These are phyloP conservation scores for Pichia cephalocereana DNA, from an alignment of 805 yeast species.

Conservation along the genomic window DNA sequence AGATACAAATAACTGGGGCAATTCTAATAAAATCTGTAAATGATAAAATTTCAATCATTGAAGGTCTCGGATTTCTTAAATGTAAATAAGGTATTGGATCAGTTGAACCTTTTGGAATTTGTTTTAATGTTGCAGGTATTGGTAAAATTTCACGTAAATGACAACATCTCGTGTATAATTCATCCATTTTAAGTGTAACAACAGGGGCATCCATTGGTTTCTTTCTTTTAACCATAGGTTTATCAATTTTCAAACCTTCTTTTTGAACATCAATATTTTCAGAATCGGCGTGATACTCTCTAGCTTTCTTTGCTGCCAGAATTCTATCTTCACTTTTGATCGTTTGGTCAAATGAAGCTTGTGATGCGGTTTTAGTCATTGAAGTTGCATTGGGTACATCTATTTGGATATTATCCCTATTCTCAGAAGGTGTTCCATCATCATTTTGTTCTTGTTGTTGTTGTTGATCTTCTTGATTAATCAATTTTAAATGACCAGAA, in stretches of 20 bases:
- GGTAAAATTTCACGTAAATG: slow-evolving; percentile 88
- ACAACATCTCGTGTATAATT: slow-evolving; percentile 84
- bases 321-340: slow-evolving; percentile 23
- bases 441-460: background rate
- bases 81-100: slow-evolving; percentile 67
- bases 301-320: slow-evolving; percentile 24
- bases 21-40: slow-evolving; percentile 83
- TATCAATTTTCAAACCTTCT: slow-evolving; percentile 48
- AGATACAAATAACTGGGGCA: slow-evolving; percentile 68
- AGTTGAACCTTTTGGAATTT: slow-evolving; percentile 66
- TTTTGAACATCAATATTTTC: slow-evolving; percentile 16
- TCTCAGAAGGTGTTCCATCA: slow-evolving; percentile 8
- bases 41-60: slow-evolving; percentile 77
- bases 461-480: slow-evolving; percentile 11
- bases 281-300: slow-evolving; percentile 10
- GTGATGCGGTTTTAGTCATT: slow-evolving; percentile 14
- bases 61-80: slow-evolving; percentile 80
- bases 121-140: slow-evolving; percentile 80
- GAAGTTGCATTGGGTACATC: slow-evolving; percentile 13
- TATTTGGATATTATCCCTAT: slow-evolving; percentile 11
- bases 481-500: slow-evolving; percentile 50
- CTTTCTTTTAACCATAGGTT: slow-evolving; percentile 44
- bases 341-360: slow-evolving; percentile 17
- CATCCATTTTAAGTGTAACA: slow-evolving; percentile 44
- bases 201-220: slow-evolving; percentile 29